Base-by-base conservation (phyloP, 1,139 yeast species). In the Protomyces lactucae-debilis region DNA sequence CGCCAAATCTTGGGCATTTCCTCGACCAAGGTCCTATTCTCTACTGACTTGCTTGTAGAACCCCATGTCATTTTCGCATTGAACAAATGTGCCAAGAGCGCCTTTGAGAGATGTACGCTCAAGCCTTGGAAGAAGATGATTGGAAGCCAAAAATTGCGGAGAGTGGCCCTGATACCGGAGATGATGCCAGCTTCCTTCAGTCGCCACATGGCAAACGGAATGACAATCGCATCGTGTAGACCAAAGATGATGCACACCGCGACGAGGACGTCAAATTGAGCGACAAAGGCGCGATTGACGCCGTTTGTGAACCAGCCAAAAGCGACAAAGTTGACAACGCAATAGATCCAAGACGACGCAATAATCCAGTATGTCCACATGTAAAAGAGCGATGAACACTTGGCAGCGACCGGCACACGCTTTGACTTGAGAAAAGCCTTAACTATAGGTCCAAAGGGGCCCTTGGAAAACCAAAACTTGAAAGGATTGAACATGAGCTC, bases 51-150 rank as follows among this genome's bases (percentile, higher is more conserved):
- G 16, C 67, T 67, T 5, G 69, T 67, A 6, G 68, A 65, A 14
- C 69, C 68, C 69, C 68, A 67, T 32, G 63, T 61, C 67, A 67
- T 66, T 51, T 60, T 64, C 18, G 59, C 35, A 6, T 66, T 64
- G n/a, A 67, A 55, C 60, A 67, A 51, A 52, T 66, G 69, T 18
- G 60, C 55, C 39, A 65, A 52, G 3, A 67, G 18, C 8, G 69
- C 68, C 16, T 64, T 53, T 39, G 60, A 60, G 18, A 67, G 37
- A 43, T 65, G 68, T 45, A 68, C 64, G 14, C 68, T 63, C 25
- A 67, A 39, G 14, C 69, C 65, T 40, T 66, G 67, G 36, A 66
- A 64, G 60, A 66, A 67, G 21, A 66, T 32, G 37, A 56, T 57
- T 57, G 66, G 64, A 28, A 66, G 56, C 43, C 61, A 39, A 10